Evolutionary conservation across 306 rosid genomes (phyloP), one percentile per base, ranked within the genome.

Genomic region (Gynostemma pentaphyllum): DNA sequence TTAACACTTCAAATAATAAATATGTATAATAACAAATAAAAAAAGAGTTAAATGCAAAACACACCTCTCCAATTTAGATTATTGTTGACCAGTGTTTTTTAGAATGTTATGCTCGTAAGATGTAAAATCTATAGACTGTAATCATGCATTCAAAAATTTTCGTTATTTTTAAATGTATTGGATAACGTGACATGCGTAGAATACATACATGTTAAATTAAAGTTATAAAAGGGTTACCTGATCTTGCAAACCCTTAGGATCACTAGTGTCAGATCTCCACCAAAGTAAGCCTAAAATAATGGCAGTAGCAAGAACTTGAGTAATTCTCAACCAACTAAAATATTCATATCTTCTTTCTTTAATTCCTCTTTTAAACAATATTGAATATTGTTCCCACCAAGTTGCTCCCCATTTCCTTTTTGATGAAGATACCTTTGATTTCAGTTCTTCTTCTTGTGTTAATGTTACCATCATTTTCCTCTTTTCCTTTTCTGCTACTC

Each of bases 241-340:
- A 80, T 94, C 99, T 69, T 84, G 89, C 32, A 83, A 85, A 71
- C 80, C 91, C 73, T 76, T 78, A 32, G 78, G 84, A 65, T 49
- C 81, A 2, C 56, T 65, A 54, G 76, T 49, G 77, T 86, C 99
- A 11, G 95, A 94, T 65, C 74, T 95, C 97, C 95, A 94, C 99
- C 99, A 94, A 1, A 94, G 95, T 66, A 94, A 81, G 40, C 99
- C 99, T 76, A 94, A 75, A 73, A 94, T 88, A 63, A 86, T n/a
- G 60, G 99, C 95, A 9, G 99, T 94, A 57, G 95, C 81, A 26
- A 94, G 79, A 67, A 94, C 99, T 81, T 94, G 99, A 32, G 97
- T 94, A 82, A 86, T 70, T 82, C 97, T 82, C 77, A 94, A 52
- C 95, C 94, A 94, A 80, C 99, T 86, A 69, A 94, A 94, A 49